Evolutionary conservation across 2,329 filamentous ascomycete species (phyloP), one percentile per base, ranked within the genome.

Genomic region (Thielaviopsis euricoi): DNA sequence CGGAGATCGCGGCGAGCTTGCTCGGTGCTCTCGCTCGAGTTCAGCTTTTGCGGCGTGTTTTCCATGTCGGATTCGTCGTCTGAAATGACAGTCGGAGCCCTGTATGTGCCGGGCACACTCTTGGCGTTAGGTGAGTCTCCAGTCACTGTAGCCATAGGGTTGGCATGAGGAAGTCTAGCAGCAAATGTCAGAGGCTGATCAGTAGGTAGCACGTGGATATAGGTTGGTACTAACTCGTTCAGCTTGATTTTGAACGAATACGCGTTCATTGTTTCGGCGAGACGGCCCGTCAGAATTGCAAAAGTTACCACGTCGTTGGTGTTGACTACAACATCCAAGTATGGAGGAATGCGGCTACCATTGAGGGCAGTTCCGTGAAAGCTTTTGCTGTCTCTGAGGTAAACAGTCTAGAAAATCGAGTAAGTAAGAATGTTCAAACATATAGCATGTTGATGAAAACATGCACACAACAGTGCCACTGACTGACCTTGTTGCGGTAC

Each of bases 341-440:
- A 49, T 3, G 56, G 43, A 6, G 51, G 40, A 0, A 60, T 37
- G 12, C 53, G 37, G 23, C 22, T 56, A 10, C 53, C 55, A 19
- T 61, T 60, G 10, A 61, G 51, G 22, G 56, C 37, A 7, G 60
- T 61, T 26, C 60, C 60, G n/a, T 61, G 60, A 23, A 54, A 60
- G 17, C 58, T 60, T 22, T 46, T 48, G 58, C 51, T 40, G 26
- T 61, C 60, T 19, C 33, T 58, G 12, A 61, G 49, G 26, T 59
- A 61, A 3, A 61, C 53, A 21, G 46, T 40, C 55, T 57, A n/a
- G 19, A 7, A 19, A 9, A 52, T 17, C 25, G 6, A 15, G 13
- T n/a, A 25, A 48, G 50, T 19, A 12, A 22, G 4, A 53, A 25
- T 43, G 29, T 19, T 26, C n/a, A 33, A 15, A 25, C 33, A 52